Conservation (phyloP, 2,329 filamentous ascomycete species). For the Scorias spongiosa region DNA sequence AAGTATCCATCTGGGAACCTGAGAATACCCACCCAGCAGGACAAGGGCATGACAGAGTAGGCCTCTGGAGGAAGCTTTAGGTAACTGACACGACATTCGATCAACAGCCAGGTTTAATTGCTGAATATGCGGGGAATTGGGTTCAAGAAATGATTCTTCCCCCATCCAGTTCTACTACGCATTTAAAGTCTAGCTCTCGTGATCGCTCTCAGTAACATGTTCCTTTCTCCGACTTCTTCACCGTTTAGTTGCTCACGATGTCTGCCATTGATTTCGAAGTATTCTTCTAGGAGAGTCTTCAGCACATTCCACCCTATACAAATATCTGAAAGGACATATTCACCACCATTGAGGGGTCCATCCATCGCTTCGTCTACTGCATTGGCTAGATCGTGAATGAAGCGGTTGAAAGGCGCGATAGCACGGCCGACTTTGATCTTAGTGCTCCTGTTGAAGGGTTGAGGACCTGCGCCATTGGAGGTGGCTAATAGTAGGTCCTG, state of each 20-base stretch:
- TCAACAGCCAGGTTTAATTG: too few species aligned
- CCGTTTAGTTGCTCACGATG: neutral
- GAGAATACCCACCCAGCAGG: constrained; percentile 41
- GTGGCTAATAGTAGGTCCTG: too few species aligned
- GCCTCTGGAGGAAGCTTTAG: constrained; percentile 28
- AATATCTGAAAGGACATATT: neutral
- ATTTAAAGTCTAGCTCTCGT: too few species aligned
- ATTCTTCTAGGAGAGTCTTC: neutral
- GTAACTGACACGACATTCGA: too few species aligned
- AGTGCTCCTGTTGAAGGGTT: too few species aligned
- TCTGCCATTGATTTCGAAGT: neutral
- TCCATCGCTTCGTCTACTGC: neutral
- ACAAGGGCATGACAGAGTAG: constrained; percentile 34
- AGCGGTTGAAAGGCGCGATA: neutral
- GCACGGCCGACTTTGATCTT: neutral
- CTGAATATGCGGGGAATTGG: too few species aligned
- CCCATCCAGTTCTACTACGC: too few species aligned
- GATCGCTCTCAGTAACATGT: neutral
- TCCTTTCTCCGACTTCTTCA: neutral
- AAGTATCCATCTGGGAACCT: constrained; percentile 40
- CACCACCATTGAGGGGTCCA: neutral
- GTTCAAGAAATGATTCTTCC: too few species aligned
- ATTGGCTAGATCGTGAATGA: neutral
- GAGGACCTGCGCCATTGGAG: too few species aligned
- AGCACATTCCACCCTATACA: neutral